Base-by-base conservation (phyloP, 805 yeast genomes). In the Barnettozyma pratensis region DNA sequence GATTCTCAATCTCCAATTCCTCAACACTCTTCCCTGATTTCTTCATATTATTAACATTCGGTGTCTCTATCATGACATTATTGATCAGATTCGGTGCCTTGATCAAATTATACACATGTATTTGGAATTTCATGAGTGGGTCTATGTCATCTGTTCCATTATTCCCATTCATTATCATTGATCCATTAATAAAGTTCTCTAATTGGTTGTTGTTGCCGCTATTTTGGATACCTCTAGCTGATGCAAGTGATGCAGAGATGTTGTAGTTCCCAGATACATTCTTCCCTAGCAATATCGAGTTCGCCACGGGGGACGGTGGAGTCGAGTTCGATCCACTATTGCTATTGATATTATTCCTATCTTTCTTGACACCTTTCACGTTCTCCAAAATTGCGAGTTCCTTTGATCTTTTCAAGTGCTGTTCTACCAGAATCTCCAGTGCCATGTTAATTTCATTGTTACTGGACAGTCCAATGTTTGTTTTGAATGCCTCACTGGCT, bases 401-500 rank as follows among this genome's bases (percentile, higher is more conserved):
- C 30, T 56, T 53, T 1, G 73, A 59, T n/a, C 72, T 55, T 10
- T 51, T 46, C 4, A 44, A 30, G 42, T 68, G 63, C 40, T 64
- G 67, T 7, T 54, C 54, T 9, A 63, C 63, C 30, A 71, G 50
- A 2, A 68, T 53, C 19, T 49, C 48, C 19, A 71, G 47, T 1
- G 70, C 69, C 9, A 50, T 45, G 35, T 55, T 55, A 7, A 71
- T 52, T 44, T 67, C 64, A 37, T 54, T 54, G 41, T 62, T 63
- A 2, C 56, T 53, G 0, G 67, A 55, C 6, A 45, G 48, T 5
- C 32, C 45, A 0, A 57, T 49, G 3, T 65, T 67, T 32, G 62
- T 54, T 6, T 56, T 55, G 44, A 75, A 66, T 45, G 60, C 48
- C 1, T 54, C 57, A 5, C 73, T 59, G 0, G 80, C 74, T 19